Evolutionary conservation across 2,329 filamentous ascomycete genomes (phyloP).

Genomic region (Phymatotrichopsis omnivora): DNA sequence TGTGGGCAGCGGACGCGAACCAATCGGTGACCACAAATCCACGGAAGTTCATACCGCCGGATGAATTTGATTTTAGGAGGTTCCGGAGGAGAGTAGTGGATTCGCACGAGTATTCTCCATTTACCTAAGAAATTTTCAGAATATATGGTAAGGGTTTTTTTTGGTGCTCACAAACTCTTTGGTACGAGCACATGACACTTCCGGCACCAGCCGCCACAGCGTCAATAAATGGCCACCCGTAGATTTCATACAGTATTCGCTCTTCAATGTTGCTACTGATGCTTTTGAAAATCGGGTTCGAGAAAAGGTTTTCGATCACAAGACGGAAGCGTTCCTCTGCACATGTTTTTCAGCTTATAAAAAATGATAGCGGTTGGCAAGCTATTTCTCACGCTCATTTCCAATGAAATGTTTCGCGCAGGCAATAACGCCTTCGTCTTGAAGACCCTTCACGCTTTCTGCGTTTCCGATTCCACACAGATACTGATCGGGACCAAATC

Average conservation of each 20-base stretch:
- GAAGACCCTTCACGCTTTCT: conserved; percentile 33
- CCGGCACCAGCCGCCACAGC: conserved; percentile 67
- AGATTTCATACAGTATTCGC: conserved; percentile 63
- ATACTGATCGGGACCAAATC: conserved; percentile 37
- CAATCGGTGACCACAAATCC: conserved; percentile 45
- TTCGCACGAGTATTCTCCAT: conserved; percentile 45
- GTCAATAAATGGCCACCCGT: conserved; percentile 77
- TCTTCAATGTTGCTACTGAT: conserved; percentile 63
- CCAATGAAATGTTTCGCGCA: conserved; percentile 48
- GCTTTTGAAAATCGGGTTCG: conserved; percentile 33
- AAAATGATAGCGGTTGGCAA: too few species aligned
- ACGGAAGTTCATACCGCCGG: conserved; percentile 55
- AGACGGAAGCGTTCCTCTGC: conserved; percentile 20
- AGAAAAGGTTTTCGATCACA: conserved; percentile 11
- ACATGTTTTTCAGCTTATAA: conserved; percentile 14
- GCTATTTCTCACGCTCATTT: conserved; percentile 25
- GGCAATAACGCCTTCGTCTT: conserved; percentile 42
- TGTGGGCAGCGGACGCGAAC: conserved; percentile 14
- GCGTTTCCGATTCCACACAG: conserved; percentile 31
- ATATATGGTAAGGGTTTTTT: not conserved
- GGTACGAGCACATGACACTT: conserved; percentile 66
- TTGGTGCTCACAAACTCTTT: conserved; percentile 32
- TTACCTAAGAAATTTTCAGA: conserved; percentile 36
- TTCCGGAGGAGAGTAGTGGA: conserved; percentile 12
- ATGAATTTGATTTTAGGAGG: conserved; percentile 18